Evolutionary conservation across 306 rosid species (phyloP).

Genomic region (Cicer cuneatum): DNA sequence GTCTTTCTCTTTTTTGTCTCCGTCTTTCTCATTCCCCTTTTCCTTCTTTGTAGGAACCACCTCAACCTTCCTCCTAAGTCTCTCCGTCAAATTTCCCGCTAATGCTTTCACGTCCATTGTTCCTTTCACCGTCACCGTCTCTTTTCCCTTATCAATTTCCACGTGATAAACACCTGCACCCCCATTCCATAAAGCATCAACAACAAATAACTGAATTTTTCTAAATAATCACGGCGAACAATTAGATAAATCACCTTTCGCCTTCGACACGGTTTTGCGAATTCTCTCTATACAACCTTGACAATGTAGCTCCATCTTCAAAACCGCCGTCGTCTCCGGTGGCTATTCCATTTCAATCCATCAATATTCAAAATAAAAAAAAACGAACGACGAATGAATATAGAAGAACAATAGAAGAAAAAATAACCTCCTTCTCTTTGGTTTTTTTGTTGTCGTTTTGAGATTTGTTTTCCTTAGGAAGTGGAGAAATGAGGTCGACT

Average conservation of each 20-base stretch:
- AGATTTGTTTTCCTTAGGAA: conserved; percentile 48
- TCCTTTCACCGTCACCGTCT: conserved; percentile 63
- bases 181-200: background rate
- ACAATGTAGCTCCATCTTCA: conserved; percentile 71
- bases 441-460: conserved; percentile 47
- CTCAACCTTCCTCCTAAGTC: conserved; percentile 65
- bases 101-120: conserved; percentile 67
- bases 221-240: too few relatives aligned
- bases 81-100: conserved; percentile 51
- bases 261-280: conserved; percentile 46
- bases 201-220: too few relatives aligned
- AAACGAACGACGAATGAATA: too few relatives aligned
- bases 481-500: conserved; percentile 65
- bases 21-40: conserved; percentile 28
- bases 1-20: conserved; percentile 20
- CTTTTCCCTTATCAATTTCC: conserved; percentile 63
- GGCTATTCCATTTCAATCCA: conserved; percentile 45
- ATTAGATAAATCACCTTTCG: conserved; percentile 54
- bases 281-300: conserved; percentile 71
- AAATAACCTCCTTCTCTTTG: conserved; percentile 59
- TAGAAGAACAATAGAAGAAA: background rate
- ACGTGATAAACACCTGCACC: conserved; percentile 54
- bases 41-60: conserved; percentile 65
- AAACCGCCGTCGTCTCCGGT: conserved; percentile 64
- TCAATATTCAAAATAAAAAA: background rate